Conservation (phyloP, 257 asterid genomes). For the Penstemon newberryi region DNA sequence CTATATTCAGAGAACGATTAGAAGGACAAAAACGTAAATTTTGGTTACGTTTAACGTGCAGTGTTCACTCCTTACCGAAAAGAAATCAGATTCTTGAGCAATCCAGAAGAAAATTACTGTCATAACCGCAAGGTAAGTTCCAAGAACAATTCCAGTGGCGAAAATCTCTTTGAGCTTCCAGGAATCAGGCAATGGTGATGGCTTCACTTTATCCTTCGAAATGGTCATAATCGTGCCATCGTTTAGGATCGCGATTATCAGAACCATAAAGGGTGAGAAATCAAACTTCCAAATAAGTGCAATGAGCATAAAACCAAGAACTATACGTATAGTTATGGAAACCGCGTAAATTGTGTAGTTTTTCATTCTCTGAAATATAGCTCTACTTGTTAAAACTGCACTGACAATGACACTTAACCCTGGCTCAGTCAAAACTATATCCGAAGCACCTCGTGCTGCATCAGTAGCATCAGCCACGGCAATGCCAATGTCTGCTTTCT, state of each 20-base stretch:
- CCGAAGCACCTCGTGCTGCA: conserved; percentile 21
- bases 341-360: conserved; percentile 59
- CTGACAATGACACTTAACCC: conserved; percentile 19
- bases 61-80: conserved; percentile 34
- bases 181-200: conserved; percentile 62
- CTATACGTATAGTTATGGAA: conserved; percentile 96
- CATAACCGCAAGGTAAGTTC: conserved; percentile 58
- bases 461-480: conserved; percentile 24
- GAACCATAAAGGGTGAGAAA: conserved; percentile 63
- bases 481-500: conserved; percentile 19
- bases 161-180: conserved; percentile 61
- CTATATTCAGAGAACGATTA: conserved; percentile 25
- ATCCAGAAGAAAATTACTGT: conserved; percentile 61
- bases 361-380: conserved; percentile 22
- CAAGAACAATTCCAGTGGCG: conserved; percentile 59
- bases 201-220: conserved; percentile 57
- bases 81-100: conserved; percentile 44
- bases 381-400: conserved; percentile 16
- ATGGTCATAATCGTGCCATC: conserved; percentile 71
- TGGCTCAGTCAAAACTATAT: conserved; percentile 13
- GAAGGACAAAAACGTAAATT: no score
- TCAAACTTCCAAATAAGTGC: conserved; percentile 65
- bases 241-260: conserved; percentile 56
- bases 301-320: conserved; percentile 68
- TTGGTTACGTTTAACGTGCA: no score